Base-by-base conservation (phyloP, 768 basidiomycete genomes). In the Termitomyces bulborhizus region DNA sequence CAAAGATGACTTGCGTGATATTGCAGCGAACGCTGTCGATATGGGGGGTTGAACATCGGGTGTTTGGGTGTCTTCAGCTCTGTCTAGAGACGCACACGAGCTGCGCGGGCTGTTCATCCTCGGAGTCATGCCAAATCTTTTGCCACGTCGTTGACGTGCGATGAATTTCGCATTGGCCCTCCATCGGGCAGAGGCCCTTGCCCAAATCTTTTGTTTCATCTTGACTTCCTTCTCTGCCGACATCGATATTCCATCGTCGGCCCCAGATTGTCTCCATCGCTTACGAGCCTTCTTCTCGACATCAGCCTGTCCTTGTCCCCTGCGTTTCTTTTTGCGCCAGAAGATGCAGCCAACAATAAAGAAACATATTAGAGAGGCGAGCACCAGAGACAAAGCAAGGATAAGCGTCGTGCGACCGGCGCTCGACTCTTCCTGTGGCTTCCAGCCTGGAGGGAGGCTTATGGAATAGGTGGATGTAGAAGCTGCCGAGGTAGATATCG, bases 121-220 rank as follows among this genome's bases (percentile, higher is more conserved):
- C 34, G 62, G 61, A 26, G 56, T 43, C 51, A 62, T 57, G 40
- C 53, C 62, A n/a, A 59, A 55, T 13, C 76, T 75, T 56, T 71
- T 76, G 34, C 78, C 76, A 56, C 79, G 70, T 54, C 88, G 75
- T 47, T 82, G 80, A 37, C 86, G 79, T 7, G 82, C 81, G n/a
- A 80, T 71, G 54, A 80, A 74, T 27, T 82, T 80, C 9, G 81
- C 76, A 51, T 84, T 83, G 3, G 79, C 80, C 59, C 75, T 82
- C 88, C 88, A 91, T 43, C 85, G 77, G 7, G 82, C 82, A 1
- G 80, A 82, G 2, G 87, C 86, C 56, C 71, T 76, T 0, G 78
- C 76, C 86, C 86, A 88, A 46, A 84, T 62, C 60, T 79, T 82
- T 65, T 84, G 79, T 57, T 80, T 80, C 4, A 66, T 65, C 51